Evolutionary conservation across 2,329 filamentous ascomycete species (phyloP).

Genomic region (Amylocarpus encephaloides): DNA sequence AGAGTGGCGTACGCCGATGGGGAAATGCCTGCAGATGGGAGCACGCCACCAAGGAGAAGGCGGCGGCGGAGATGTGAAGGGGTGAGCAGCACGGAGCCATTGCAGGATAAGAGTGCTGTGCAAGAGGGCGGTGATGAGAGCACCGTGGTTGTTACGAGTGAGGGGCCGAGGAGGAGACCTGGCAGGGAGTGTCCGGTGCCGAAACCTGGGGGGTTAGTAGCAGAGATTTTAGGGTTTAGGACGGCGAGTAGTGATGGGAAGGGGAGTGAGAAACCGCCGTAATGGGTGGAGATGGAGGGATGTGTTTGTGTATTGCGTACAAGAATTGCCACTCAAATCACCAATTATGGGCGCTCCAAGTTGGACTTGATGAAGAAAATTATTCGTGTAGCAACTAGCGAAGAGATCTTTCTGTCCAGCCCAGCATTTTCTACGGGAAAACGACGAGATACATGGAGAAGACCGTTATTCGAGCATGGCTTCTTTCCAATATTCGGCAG

Average conservation of each 20-base stretch:
- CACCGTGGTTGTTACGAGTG: conserved; percentile 38
- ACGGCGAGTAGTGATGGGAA: conserved; percentile 20
- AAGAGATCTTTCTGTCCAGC: too few relatives aligned
- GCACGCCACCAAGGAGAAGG: conserved; percentile 36
- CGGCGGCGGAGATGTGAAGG: conserved; percentile 38
- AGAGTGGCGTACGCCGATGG: conserved; percentile 67
- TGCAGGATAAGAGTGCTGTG: conserved; percentile 18
- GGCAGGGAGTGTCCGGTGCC: conserved; percentile 84
- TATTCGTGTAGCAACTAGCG: too few relatives aligned
- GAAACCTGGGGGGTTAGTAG: conserved; percentile 75
- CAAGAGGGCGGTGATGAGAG: conserved; percentile 16
- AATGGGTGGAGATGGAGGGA: neutral
- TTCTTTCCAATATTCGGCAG: too few relatives aligned
- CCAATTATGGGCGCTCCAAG: neutral
- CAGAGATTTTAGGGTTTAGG: conserved; percentile 52
- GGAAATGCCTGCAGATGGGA: conserved; percentile 27
- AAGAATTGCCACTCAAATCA: neutral
- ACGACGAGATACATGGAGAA: too few relatives aligned
- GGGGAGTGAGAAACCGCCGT: conserved; percentile 23
- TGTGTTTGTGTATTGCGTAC: neutral
- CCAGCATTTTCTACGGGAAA: too few relatives aligned
- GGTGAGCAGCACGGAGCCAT: conserved; percentile 11
- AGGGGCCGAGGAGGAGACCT: conserved; percentile 38
- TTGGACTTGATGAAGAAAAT: neutral
- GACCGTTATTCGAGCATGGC: too few relatives aligned